Conservation (phyloP, 257 asterid genomes). For the Thymus quinquecostatus region DNA sequence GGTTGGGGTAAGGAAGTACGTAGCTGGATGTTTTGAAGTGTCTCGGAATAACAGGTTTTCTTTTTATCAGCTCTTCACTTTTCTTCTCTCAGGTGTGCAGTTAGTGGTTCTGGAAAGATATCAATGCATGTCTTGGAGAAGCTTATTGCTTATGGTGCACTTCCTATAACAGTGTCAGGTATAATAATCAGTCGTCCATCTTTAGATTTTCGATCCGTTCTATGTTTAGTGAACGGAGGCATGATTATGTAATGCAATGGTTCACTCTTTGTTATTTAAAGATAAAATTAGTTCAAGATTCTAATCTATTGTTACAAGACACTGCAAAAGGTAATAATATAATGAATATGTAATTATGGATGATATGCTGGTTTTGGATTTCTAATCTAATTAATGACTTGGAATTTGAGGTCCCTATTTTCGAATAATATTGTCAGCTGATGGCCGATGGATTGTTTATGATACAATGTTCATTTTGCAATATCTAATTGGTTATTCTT, state of each 20-base stretch:
- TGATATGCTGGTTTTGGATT: no score
- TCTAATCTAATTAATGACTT: no score
- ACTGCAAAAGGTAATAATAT: no score
- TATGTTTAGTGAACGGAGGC: constrained; percentile 15
- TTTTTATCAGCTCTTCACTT: constrained; percentile 22
- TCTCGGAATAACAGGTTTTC: constrained; percentile 13
- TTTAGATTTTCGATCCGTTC: not conserved
- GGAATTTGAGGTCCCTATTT: not conserved
- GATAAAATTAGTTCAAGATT: no score
- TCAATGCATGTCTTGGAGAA: constrained; percentile 97
- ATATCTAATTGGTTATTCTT: constrained; percentile 29
- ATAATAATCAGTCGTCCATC: constrained; percentile 14
- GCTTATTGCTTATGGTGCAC: constrained; percentile 88
- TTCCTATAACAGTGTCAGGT: constrained; percentile 96
- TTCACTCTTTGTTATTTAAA: no score
- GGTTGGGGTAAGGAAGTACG: constrained; percentile 20
- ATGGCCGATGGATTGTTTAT: not conserved
- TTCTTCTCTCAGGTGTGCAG: constrained; percentile 78
- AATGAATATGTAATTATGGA: no score
- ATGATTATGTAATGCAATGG: no score
- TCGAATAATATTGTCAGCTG: no score
- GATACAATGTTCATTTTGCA: constrained; percentile 23
- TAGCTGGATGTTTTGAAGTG: not conserved
- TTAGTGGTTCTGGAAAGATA: constrained; percentile 98
- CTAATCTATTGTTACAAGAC: no score